A percentile compares a stretch with the other conserved stretches of the same genome.
phyloP scores from a whole-genome alignment of 2,329 filamentous ascomycete species.

The Verticillium nubilum region DNA sequence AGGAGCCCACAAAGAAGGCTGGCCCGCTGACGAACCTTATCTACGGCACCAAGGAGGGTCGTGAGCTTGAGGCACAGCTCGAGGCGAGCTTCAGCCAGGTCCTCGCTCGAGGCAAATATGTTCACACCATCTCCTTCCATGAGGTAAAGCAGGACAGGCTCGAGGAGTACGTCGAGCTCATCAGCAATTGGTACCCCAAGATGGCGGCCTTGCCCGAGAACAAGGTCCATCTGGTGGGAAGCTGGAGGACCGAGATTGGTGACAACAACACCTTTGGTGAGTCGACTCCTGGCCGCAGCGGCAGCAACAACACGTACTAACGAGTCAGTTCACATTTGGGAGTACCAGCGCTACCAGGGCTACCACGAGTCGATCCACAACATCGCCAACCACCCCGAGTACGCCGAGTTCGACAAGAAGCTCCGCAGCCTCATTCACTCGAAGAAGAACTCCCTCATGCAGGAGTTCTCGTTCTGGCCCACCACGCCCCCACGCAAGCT shows the following conservation, averaged over 20 bases:
- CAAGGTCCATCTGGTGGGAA: constrained; percentile 92
- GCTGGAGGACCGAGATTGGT: constrained; percentile 96
- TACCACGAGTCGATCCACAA: constrained; percentile 88
- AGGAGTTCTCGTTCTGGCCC: constrained; percentile 99
- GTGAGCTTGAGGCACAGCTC: constrained; percentile 91
- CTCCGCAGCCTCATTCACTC: constrained; percentile 78
- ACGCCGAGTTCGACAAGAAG: constrained; percentile 74
- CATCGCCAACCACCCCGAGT: constrained; percentile 79
- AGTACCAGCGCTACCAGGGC: constrained; percentile 94
- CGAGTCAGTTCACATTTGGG: constrained; percentile 89
- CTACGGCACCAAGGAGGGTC: constrained; percentile 93
- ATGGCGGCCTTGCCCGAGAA: constrained; percentile 83
- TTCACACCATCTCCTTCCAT: constrained; percentile 96
- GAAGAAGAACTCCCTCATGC: constrained; percentile 91
- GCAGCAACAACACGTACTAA: background rate
- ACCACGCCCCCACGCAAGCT: constrained; percentile 85
- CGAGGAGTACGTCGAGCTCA: constrained; percentile 86
- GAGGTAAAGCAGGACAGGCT: constrained; percentile 93
- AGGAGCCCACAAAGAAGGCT: constrained; percentile 59
- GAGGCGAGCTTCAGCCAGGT: constrained; percentile 95
- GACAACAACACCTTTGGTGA: constrained; percentile 95
- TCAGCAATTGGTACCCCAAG: constrained; percentile 86
- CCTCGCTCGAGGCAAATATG: constrained; percentile 92
- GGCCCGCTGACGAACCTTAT: constrained; percentile 80
- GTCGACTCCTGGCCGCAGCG: constrained; percentile 18